These are phyloP conservation scores for Murraya koenigii DNA, from an alignment of 345 rosid species.

Conservation along the genomic window DNA sequence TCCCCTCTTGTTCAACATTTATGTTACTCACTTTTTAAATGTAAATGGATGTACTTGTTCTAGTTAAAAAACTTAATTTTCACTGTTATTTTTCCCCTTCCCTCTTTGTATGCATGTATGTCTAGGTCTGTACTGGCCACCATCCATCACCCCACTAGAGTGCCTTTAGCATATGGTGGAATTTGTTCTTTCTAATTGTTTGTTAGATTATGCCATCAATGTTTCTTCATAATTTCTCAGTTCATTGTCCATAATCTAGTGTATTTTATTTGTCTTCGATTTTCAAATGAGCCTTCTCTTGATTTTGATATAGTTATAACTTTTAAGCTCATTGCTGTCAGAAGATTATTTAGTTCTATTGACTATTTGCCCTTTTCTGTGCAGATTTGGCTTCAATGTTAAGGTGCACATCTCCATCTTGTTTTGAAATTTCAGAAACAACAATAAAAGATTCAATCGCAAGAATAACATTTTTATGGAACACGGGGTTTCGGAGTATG, in stretches of 20 bases:
- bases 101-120: neutral
- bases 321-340: neutral
- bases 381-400: conserved; percentile 55
- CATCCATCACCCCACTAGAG: neutral
- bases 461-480: conserved; percentile 52
- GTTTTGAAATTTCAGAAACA: conserved; percentile 50
- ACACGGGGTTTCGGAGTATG: conserved; percentile 33
- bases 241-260: neutral
- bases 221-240: conserved; percentile 3
- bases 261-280: neutral
- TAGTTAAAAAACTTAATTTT: neutral
- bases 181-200: neutral
- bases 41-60: neutral
- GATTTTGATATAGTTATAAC: neutral
- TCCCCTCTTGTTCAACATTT: neutral
- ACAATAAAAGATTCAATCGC: conserved; percentile 41
- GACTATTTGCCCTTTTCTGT: conserved; percentile 20
- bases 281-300: neutral
- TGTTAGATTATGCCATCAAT: neutral
- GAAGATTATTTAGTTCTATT: neutral
- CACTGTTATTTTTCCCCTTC: neutral
- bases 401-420: conserved; percentile 43
- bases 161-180: neutral
- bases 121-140: neutral
- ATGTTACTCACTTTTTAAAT: neutral